Percentiles rank a stretch among this genome's conserved stretches.
These are phyloP conservation scores for Naumovozyma dairenensis DNA, from an alignment of 805 yeast species.

Conservation along the genomic window DNA sequence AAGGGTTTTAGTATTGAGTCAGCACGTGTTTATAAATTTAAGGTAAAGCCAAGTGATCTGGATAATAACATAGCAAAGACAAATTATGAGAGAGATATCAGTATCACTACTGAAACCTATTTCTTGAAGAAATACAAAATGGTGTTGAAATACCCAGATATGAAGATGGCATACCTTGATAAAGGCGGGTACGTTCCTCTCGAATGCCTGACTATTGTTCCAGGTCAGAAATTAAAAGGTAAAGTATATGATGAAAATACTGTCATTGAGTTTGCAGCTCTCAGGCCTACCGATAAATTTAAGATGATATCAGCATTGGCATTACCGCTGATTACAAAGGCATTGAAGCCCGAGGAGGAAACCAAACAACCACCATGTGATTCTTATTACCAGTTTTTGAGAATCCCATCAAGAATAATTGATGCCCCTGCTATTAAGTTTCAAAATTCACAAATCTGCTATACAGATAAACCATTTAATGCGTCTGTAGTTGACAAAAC, in stretches of 20 bases:
- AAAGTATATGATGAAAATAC: constrained; percentile 9
- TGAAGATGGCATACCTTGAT: constrained; percentile 12
- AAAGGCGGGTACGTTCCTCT: constrained; percentile 13
- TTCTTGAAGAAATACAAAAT: constrained; percentile 13
- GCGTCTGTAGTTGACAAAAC: constrained; percentile 3
- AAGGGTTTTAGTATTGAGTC: constrained; percentile 16
- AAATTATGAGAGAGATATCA: constrained; percentile 7
- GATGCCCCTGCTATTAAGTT: constrained; percentile 18
- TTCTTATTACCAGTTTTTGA: constrained; percentile 9
- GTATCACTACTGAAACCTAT: constrained; percentile 8
- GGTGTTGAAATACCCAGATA: constrained; percentile 15
- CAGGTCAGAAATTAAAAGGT: constrained; percentile 19
- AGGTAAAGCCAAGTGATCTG: constrained; percentile 8
- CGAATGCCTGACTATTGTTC: constrained; percentile 17
- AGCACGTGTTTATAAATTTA: constrained; percentile 13
- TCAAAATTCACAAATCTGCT: constrained; percentile 5
- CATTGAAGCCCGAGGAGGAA: constrained; percentile 7
- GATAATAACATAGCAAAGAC: constrained; percentile 3
- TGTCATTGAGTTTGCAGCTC: constrained; percentile 14
- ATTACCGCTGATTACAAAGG: constrained; percentile 11
- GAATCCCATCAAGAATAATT: constrained; percentile 18
- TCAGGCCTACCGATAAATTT: constrained; percentile 16
- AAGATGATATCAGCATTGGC: constrained; percentile 11
- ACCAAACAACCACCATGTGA: constrained; percentile 5
- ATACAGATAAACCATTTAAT: constrained; percentile 12